A percentile compares a stretch with the other conserved stretches of the same genome.
phyloP scores from a whole-genome alignment of 106 monocot genomes.

The Agapanthus africanus region DNA sequence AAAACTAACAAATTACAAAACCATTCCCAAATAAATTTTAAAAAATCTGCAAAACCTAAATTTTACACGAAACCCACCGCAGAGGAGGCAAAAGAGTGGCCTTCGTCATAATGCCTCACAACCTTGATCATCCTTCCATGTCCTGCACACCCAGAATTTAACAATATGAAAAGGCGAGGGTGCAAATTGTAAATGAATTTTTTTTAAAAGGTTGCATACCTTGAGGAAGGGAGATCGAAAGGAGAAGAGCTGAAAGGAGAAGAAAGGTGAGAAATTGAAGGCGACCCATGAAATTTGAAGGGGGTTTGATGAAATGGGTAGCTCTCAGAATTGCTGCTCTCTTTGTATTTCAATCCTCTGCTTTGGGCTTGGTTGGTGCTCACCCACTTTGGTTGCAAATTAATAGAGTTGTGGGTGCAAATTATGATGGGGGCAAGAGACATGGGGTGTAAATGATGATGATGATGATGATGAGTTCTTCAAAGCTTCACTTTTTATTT shows the following conservation, averaged over 20 bases:
- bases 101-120: neutral
- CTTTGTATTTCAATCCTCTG: too few species aligned
- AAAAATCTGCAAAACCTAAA: neutral
- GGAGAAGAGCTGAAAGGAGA: conserved; percentile 2
- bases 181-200: neutral
- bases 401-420: too few species aligned
- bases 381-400: too few species aligned
- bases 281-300: too few species aligned
- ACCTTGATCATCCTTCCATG: conserved; percentile 9
- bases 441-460: too few species aligned
- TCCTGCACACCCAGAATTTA: neutral
- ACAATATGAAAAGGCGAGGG: neutral
- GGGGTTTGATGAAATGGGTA: too few species aligned
- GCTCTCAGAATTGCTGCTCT: too few species aligned
- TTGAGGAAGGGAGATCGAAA: conserved; percentile 4
- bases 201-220: neutral
- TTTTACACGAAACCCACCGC: neutral
- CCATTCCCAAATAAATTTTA: neutral
- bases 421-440: too few species aligned
- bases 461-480: too few species aligned
- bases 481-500: too few species aligned
- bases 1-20: neutral
- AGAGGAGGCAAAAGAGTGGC: neutral
- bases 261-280: neutral
- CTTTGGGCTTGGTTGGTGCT: too few species aligned